Base-by-base conservation (phyloP, 2,329 filamentous ascomycete species). In the Neofusicoccum umdonicola region DNA sequence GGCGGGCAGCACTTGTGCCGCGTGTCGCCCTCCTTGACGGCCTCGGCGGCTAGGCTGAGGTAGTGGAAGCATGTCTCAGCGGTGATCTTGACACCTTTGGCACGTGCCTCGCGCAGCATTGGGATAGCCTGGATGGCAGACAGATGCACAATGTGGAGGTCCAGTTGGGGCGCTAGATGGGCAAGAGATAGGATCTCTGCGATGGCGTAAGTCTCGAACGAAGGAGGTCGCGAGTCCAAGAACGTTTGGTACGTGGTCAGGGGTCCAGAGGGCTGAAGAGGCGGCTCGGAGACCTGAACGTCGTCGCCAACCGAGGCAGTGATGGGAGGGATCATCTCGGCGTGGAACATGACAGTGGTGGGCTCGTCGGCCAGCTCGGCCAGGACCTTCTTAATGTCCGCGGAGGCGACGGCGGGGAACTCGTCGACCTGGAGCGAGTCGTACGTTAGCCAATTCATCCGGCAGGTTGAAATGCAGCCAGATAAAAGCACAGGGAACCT, bases 291-390 rank as follows among this genome's bases (percentile, higher is more conserved):
- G 31, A 80, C 78, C 71, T 91, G 89, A 3, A 92, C 88, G 31
- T 88, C 87, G 75, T 95, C 92, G 62, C 91, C 90, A 2, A 93
- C 90, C 0, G 91, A 93, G 69, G 87, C 87, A 57, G 90, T 80
- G 69, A 93, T 90, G 17, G 92, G 91, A n/a, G 94, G 93, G 12
- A 96, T 89, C 93, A 97, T 98, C 78, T 99, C 95, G 64, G 95
- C 95, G 75, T 99, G 95, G 81, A 99, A 99, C 94, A 99, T 98
- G 71, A 98, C 87, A 0, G 93, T 96, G 2, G 95, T 98, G 17
- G 92, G 85, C 62, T 89, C 85, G 70, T 92, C 88, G 66, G 91
- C 90, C 67, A 99, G 85, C 52, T 90, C 91, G 35, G 83, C 82
- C 86, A 99, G 93, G 48, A 91, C 93, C 44, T 90, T 85, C 1